Base-by-base conservation (phyloP, 202 grass and related monocot genomes). In the Brachypodium distachyon region DNA sequence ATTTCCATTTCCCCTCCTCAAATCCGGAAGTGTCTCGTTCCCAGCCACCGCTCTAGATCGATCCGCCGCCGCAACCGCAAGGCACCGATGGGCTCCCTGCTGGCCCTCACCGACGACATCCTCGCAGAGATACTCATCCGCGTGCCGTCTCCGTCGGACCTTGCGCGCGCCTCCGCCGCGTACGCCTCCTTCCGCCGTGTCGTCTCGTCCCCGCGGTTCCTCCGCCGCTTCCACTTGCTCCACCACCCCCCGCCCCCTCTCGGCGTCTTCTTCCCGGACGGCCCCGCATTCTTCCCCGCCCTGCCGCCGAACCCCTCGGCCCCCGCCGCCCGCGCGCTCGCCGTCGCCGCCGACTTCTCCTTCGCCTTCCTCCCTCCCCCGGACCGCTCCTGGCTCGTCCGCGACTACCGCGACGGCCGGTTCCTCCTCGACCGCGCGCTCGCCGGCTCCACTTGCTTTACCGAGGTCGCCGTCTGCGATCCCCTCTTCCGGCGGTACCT, bases 351-450 rank as follows among this genome's bases (percentile, higher is more conserved):
- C 9, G 85, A 84, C 31, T 79, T 88, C 41, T 67, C 61, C 33
- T 84, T 83, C 68, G 7, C 44, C 42, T 83, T 84, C 74, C 86
- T 85, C 43, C 76, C 61, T 40, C 1, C 32, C 27, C 47, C 73
- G 5, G n/a, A 12, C 18, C n/a, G 32, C 48, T 34, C 32, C 4
- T 87, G 84, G 84, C 73, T 87, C 57, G 48, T 87, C 31, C 84
- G 84, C n/a, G 84, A 82, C 79, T 22, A 44, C 73, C 66, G 78
- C 42, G 48, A 78, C 66, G 57, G 47, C 13, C 57, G 79, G 6
- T 82, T 78, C 50, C 73, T 87, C 58, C 73, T 87, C 25, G 85
- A 87, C 67, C 79, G 67, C 66, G n/a, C 41, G 13, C 49, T 52
- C 6, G 13, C 59, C 3, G 49, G 58, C 2, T 82, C 73, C 22